Percentiles rank a stretch among this genome's conserved stretches.
These are phyloP conservation scores for Irpex sp. DNA, from an alignment of 1,284 basidiomycete species.

Conservation along the genomic window DNA sequence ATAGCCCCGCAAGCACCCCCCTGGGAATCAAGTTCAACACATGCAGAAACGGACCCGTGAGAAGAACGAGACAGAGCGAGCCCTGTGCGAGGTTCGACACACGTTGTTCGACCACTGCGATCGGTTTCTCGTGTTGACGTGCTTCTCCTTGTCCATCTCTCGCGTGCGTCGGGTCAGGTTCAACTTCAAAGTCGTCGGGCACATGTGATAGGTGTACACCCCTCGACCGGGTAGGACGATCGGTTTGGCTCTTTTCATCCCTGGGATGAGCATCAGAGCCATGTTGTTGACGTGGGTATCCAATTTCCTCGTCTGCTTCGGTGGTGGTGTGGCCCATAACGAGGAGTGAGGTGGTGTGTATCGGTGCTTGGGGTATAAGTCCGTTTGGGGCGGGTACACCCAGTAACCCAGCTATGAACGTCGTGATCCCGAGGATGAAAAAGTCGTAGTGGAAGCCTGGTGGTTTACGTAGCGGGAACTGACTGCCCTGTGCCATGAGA, in stretches of 20 bases:
- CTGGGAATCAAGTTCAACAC: constrained; percentile 73
- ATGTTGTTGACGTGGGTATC: too few relatives aligned
- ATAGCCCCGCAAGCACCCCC: constrained; percentile 68
- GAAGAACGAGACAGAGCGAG: constrained; percentile 69
- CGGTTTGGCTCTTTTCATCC: neutral
- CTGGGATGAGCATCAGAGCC: constrained; percentile 6
- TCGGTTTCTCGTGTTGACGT: constrained; percentile 50
- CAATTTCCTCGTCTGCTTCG: constrained; percentile 38
- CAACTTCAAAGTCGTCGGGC: constrained; percentile 17
- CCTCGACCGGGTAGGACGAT: neutral
- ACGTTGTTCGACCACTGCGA: constrained; percentile 84
- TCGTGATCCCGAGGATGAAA: constrained; percentile 87
- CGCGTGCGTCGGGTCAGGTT: constrained; percentile 21
- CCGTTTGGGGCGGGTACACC: constrained; percentile 94
- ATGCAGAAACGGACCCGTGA: constrained; percentile 79
- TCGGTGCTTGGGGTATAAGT: constrained; percentile 93
- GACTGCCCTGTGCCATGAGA: constrained; percentile 88
- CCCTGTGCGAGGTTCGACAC: constrained; percentile 87
- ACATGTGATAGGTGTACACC: constrained; percentile 14
- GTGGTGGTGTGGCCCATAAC: constrained; percentile 54
- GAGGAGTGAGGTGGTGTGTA: constrained; percentile 84
- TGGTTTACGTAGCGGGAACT: constrained; percentile 87
- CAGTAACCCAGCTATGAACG: constrained; percentile 86
- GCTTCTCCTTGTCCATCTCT: constrained; percentile 21
- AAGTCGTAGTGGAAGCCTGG: constrained; percentile 92